phyloP scores from a whole-genome alignment of 305 asterid genomes.

The Coffea humblotiana region DNA sequence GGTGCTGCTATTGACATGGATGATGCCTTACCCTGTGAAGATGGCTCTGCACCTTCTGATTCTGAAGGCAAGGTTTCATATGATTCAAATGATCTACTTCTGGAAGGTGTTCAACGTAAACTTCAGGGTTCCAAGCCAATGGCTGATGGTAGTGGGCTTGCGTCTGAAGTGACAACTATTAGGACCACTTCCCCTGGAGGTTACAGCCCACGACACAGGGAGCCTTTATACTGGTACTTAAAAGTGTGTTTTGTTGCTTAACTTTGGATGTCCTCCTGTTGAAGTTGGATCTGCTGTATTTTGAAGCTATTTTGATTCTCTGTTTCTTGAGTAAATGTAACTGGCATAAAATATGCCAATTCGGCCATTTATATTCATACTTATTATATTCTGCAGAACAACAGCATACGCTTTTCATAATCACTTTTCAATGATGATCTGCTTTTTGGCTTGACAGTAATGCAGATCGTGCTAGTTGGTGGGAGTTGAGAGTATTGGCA shows the following conservation, averaged over 20 bases:
- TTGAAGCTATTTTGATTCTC: not conserved
- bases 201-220: conserved; percentile 76
- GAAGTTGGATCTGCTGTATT: not conserved
- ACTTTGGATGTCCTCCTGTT: not conserved
- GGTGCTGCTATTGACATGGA: conserved; percentile 35
- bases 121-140: conserved; percentile 32
- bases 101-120: conserved; percentile 31
- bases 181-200: conserved; percentile 49
- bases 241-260: not conserved
- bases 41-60: conserved; percentile 44
- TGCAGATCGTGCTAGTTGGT: conserved; percentile 86
- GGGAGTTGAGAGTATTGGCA: conserved; percentile 81
- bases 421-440: conserved; percentile 3
- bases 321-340: not conserved
- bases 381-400: not conserved
- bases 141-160: conserved; percentile 24
- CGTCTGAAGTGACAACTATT: conserved; percentile 26
- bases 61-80: conserved; percentile 38
- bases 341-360: not conserved
- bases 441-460: conserved; percentile 52
- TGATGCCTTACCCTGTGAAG: conserved; percentile 38
- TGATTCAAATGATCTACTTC: conserved; percentile 48
- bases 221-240: conserved; percentile 79
- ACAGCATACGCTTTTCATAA: not conserved
- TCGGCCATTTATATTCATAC: not conserved